Evolutionary conservation across 1,284 basidiomycete species (phyloP).

Genomic region (Heterobasidion annosum): DNA sequence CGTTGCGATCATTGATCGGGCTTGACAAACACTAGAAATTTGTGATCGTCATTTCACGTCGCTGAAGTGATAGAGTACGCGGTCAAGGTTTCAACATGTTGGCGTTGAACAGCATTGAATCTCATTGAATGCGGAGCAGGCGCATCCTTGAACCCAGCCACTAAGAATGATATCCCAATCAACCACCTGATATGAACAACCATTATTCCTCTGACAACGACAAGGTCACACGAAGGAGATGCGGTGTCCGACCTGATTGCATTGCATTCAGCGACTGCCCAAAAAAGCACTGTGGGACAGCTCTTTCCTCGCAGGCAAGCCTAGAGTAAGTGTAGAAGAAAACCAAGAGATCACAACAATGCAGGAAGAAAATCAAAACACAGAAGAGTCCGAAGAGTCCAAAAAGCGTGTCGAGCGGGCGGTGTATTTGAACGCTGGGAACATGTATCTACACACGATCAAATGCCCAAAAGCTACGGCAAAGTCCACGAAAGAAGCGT

Average conservation of each 20-base stretch:
- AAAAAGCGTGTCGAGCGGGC: slow-evolving; percentile 1
- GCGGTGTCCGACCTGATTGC: slow-evolving; percentile 11
- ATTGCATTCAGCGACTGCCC: slow-evolving; percentile 11
- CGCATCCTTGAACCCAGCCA: too few species aligned
- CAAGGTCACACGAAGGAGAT: slow-evolving; percentile 3
- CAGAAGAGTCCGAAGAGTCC: slow-evolving; percentile 6
- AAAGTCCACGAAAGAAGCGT: neutral
- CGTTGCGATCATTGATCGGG: too few species aligned
- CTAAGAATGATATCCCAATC: too few species aligned
- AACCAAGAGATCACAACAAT: slow-evolving; percentile 12
- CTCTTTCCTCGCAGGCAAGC: slow-evolving; percentile 28
- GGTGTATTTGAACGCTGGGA: neutral
- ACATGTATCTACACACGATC: slow-evolving; percentile 4
- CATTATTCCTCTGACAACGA: neutral
- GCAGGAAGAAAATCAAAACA: slow-evolving; percentile 5
- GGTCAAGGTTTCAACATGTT: too few species aligned
- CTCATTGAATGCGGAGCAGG: too few species aligned
- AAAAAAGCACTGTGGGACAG: slow-evolving; percentile 13
- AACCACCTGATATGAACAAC: too few species aligned
- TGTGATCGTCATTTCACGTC: too few species aligned
- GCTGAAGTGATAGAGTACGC: too few species aligned
- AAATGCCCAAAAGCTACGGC: neutral
- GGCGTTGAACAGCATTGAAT: too few species aligned
- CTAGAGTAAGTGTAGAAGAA: slow-evolving; percentile 13
- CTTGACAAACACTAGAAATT: too few species aligned